Percentiles rank a stretch among this genome's conserved stretches.
phyloP scores from a whole-genome alignment of 495 filamentous ascomycete species.

The Evernia prunastri region DNA sequence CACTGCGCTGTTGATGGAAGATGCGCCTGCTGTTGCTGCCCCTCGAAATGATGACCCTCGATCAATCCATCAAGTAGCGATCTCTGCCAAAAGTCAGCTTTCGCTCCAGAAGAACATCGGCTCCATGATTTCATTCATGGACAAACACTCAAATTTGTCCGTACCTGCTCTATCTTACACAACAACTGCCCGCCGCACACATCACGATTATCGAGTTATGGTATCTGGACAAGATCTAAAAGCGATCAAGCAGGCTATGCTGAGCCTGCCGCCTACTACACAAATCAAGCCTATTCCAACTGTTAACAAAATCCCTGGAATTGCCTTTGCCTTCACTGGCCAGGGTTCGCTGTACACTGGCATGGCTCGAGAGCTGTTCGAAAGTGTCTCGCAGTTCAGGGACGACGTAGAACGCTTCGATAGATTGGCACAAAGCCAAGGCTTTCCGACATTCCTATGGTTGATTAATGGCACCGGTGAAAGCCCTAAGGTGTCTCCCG shows the following conservation, averaged over 20 bases:
- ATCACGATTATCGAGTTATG: slow-evolving; percentile 51
- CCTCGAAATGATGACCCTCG: slow-evolving; percentile 61
- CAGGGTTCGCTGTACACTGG: slow-evolving; percentile 57
- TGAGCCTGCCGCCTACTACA: neutral
- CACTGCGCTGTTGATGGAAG: slow-evolving; percentile 47
- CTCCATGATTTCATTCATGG: slow-evolving; percentile 42
- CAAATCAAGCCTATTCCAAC: slow-evolving; percentile 1
- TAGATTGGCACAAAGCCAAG: slow-evolving; percentile 52
- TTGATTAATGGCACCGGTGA: slow-evolving; percentile 47
- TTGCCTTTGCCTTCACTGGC: slow-evolving; percentile 63
- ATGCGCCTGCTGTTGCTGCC: too few relatives aligned
- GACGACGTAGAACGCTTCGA: slow-evolving; percentile 50
- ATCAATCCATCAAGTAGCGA: slow-evolving; percentile 32
- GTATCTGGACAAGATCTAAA: slow-evolving; percentile 29
- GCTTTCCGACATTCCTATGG: slow-evolving; percentile 60
- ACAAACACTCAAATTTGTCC: slow-evolving; percentile 38
- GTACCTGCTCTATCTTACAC: slow-evolving; percentile 60
- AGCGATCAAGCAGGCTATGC: neutral
- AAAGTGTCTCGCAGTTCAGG: slow-evolving; percentile 28
- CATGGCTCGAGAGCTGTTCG: slow-evolving; percentile 27
- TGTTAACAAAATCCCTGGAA: slow-evolving; percentile 36
- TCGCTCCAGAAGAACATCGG: slow-evolving; percentile 33
- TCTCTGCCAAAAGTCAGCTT: slow-evolving; percentile 28
- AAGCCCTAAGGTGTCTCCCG: slow-evolving; percentile 34
- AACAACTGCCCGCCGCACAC: slow-evolving; percentile 61